Evolutionary conservation across 148 eudicot genomes (phyloP), one percentile per base, ranked within the genome.

Genomic region (Vaccinium macrocarpon): DNA sequence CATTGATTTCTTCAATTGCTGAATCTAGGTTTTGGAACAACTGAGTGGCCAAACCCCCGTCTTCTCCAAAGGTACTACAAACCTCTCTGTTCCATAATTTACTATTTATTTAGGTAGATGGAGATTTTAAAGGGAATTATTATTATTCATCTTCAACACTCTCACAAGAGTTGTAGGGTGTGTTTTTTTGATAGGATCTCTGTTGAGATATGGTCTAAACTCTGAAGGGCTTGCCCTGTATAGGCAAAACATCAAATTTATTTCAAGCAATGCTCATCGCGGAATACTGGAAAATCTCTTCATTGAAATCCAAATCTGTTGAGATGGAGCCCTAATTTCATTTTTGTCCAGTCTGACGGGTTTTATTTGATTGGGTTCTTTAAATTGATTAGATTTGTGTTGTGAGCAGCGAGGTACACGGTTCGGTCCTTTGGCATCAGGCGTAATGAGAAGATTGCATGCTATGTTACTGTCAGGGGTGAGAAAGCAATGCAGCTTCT

Each of bases 391-490:
- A 32, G 48, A 79, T 23, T 70, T 76, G 59, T 76, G 52, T 81
- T 57, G 18, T 21, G 8, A 35, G 55, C 91, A 93, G 97, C 95
- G 38, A 92, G 95, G 90, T 93, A 93, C 92, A 90, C 94, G 79
- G 96, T 93, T n/a, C 84, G 96, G 61, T 91, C 96, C 0, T 93
- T 93, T 8, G 95, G 97, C 10, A 93, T 93, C 83, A 92, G 97
- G 88, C 95, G 97, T 92, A 93, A 93, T 84, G 94, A 92, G 78
- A 93, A 93, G 90, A 92, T 93, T 85, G 97, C 97, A 18, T 93
- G 97, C 87, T 90, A 91, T 18, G 94, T 93, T 32, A 93, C 96
- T 25, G 96, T 93, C 13, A 90, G 96, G 86, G 97, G 97, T 16
- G 97, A 92, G 49, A 92, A 93, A 84, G 95, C 97, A 7, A 93